Evolutionary conservation across 2,329 filamentous ascomycete genomes (phyloP).

Genomic region (Aspergillus sp.): DNA sequence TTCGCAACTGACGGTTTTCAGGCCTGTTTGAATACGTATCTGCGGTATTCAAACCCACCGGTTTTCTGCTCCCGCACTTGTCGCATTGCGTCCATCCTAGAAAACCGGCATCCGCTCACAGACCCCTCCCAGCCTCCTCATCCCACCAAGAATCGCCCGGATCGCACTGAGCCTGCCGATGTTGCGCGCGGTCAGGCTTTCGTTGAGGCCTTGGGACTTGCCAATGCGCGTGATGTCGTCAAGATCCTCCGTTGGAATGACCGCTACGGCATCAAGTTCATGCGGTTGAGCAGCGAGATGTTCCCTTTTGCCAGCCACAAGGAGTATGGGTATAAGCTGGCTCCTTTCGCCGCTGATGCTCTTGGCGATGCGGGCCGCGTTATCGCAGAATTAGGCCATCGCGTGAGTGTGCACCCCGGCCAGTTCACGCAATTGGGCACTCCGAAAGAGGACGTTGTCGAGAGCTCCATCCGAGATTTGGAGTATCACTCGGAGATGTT

Average conservation of each 20-base stretch:
- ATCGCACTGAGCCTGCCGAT: constrained; percentile 68
- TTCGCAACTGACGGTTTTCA: constrained; percentile 26
- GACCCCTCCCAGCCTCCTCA: constrained; percentile 77
- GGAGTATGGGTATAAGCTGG: constrained; percentile 81
- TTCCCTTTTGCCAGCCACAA: constrained; percentile 92
- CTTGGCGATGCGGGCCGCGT: constrained; percentile 75
- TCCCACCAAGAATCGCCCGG: constrained; percentile 79
- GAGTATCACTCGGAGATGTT: constrained; percentile 88
- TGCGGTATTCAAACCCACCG: constrained; percentile 75
- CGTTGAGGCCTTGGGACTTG: constrained; percentile 73
- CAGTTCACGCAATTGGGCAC: constrained; percentile 92
- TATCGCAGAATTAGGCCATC: constrained; percentile 74
- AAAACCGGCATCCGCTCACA: constrained; percentile 78
- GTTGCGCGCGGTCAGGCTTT: constrained; percentile 67
- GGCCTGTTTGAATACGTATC: constrained; percentile 91
- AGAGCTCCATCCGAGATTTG: constrained; percentile 74
- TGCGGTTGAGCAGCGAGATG: constrained; percentile 92
- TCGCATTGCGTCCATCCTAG: constrained; percentile 83
- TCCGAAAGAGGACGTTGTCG: constrained; percentile 73
- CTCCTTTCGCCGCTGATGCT: constrained; percentile 75
- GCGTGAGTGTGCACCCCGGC: constrained; percentile 86
- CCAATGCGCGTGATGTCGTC: constrained; percentile 77
- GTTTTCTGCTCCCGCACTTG: constrained; percentile 91
- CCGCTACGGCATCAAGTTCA: constrained; percentile 85
- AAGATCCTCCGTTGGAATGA: constrained; percentile 94